A percentile compares a stretch with the other conserved stretches of the same genome.
These are phyloP conservation scores for Sungouiella blattae DNA, from an alignment of 805 yeast species.

Conservation along the genomic window DNA sequence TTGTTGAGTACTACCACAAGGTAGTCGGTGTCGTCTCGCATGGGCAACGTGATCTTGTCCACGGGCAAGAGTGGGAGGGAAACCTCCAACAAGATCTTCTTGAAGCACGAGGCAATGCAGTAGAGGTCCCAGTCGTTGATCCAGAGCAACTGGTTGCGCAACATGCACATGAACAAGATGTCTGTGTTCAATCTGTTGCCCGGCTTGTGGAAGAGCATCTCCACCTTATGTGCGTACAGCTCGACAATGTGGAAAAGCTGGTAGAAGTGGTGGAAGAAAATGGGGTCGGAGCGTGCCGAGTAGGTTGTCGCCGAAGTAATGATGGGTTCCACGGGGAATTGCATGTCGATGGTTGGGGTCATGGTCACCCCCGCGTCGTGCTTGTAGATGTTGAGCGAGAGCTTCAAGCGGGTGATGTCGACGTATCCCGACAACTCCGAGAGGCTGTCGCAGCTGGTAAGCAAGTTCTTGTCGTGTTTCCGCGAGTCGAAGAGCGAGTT, in stretches of 20 bases:
- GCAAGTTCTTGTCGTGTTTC: constrained; percentile 8
- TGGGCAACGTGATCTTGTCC: constrained; percentile 48
- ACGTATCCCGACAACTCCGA: constrained; percentile 56
- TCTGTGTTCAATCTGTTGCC: constrained; percentile 48
- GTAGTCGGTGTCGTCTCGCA: constrained; percentile 46
- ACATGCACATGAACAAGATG: constrained; percentile 47
- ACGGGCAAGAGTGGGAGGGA: constrained; percentile 54
- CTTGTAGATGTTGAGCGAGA: constrained; percentile 70
- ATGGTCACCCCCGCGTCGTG: constrained; percentile 48
- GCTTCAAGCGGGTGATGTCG: constrained; percentile 74
- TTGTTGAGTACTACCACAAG: constrained; percentile 34
- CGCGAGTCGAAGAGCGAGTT: constrained; percentile 26
- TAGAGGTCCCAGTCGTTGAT: constrained; percentile 56
- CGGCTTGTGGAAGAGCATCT: constrained; percentile 52
- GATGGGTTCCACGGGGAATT: constrained; percentile 15
- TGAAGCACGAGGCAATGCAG: constrained; percentile 46
- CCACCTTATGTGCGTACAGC: constrained; percentile 39
- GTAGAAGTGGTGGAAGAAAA: constrained; percentile 42
- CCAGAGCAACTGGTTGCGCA: constrained; percentile 51
- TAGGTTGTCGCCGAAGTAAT: constrained; percentile 20
- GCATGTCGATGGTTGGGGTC: constrained; percentile 10
- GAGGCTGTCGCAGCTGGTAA: constrained; percentile 24
- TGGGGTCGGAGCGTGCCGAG: constrained; percentile 15
- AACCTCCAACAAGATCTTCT: constrained; percentile 47
- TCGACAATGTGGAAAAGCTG: constrained; percentile 49